Base-by-base conservation (phyloP, 768 basidiomycete species). In the Kwoniella europaea region DNA sequence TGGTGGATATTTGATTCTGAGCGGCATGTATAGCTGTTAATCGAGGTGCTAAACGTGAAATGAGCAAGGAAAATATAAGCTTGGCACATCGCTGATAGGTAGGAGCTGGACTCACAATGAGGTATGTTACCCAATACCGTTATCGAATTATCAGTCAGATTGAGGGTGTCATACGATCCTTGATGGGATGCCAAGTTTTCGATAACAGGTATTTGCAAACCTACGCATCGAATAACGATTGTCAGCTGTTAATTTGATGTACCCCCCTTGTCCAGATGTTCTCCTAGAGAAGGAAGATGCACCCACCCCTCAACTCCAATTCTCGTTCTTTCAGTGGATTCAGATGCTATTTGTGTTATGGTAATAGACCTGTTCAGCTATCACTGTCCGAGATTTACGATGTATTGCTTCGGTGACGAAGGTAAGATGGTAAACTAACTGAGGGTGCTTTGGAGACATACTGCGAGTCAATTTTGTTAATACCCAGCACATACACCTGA, bases 111-210 rank as follows among this genome's bases (percentile, higher is more conserved):
- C 82, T 68, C 63, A 81, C 82, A 78, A 43, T 80, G 63, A 18
- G 82, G 82, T 58, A 83, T 77, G 54, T 83, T 83, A 4, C 82
- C 81, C 64, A 83, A 65, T 18, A 75, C 76, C 50, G 81, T 80
- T 59, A 83, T 71, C 56, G 81, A 81, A 67, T 83, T 83, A 63
- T 83, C 82, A 54, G 81, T 83, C 63, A 83, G 63, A 69, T 83
- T 83, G 42, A 83, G 75, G 2, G 81, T 81, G 68, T 83, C 82
- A 68, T 83, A 83, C 43, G 78, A 74, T 55, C 82, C 82, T 66
- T 82, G 79, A 72, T 83, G 81, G 13, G 82, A 82, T 16, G 82
- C 82, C 70, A 83, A 65, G 65, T 83, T 83, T 67, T 83, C 82
- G 20, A 83, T 83, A 7, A 81, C 74, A 4, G 82, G 82, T 71